These are phyloP conservation scores for Pseudopyricularia cyperi DNA, from an alignment of 2,329 filamentous ascomycete genomes.

Conservation along the genomic window DNA sequence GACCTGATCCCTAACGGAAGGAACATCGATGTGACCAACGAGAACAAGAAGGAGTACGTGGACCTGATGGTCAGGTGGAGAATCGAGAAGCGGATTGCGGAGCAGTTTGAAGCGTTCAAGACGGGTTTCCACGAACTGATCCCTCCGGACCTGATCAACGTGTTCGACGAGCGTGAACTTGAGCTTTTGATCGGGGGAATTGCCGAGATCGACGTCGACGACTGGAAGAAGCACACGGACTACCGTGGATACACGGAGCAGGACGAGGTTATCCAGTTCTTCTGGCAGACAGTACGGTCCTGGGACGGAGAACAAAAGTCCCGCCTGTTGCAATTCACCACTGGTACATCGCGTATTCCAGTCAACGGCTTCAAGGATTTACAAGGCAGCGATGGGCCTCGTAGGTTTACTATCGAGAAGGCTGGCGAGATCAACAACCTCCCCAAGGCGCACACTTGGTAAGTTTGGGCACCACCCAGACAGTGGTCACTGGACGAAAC, in stretches of 20 bases:
- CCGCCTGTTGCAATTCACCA: slow-evolving; percentile 88
- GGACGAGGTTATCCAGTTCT: slow-evolving; percentile 94
- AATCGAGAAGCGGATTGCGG: slow-evolving; percentile 94
- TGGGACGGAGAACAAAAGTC: slow-evolving; percentile 99
- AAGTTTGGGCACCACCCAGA: slow-evolving; percentile 24
- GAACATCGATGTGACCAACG: slow-evolving; percentile 92
- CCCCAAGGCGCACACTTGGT: slow-evolving; percentile 98
- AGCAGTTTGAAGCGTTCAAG: slow-evolving; percentile 97
- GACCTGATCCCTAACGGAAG: slow-evolving; percentile 84
- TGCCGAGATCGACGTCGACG: slow-evolving; percentile 98
- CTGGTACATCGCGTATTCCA: slow-evolving; percentile 91
- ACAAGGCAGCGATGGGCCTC: slow-evolving; percentile 88
- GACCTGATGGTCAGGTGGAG: slow-evolving; percentile 99
- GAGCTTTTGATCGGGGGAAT: slow-evolving; percentile 97
- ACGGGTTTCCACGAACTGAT: slow-evolving; percentile 97
- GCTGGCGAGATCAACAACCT: slow-evolving; percentile 81
- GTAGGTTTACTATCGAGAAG: slow-evolving; percentile 96
- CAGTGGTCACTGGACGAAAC: neutral
- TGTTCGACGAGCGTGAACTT: slow-evolving; percentile 95
- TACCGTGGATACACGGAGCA: slow-evolving; percentile 97
- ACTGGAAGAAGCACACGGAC: slow-evolving; percentile 99
- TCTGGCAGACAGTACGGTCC: slow-evolving; percentile 93
- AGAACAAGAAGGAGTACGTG: slow-evolving; percentile 98
- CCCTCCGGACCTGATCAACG: slow-evolving; percentile 89
- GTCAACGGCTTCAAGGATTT: slow-evolving; percentile 99